phyloP scores from a whole-genome alignment of 2,329 filamentous ascomycete species.

The Coleophoma cylindrospora region DNA sequence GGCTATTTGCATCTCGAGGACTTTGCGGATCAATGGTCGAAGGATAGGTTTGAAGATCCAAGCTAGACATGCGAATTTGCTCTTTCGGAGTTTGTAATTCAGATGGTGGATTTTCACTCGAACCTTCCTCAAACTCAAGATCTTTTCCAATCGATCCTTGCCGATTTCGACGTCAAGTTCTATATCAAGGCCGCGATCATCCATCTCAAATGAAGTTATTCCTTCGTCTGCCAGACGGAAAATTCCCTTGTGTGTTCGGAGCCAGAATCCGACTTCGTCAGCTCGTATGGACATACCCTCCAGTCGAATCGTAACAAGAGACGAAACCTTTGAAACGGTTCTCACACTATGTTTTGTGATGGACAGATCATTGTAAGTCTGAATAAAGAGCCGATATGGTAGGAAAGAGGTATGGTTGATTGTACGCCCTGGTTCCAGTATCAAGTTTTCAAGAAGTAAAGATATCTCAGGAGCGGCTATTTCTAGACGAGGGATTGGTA shows the following conservation, averaged over 20 bases:
- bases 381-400: conserved; percentile 74
- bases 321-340: conserved; percentile 59
- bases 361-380: conserved; percentile 82
- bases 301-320: conserved; percentile 70
- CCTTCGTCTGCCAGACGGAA: conserved; percentile 76
- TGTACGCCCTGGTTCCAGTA: conserved; percentile 81
- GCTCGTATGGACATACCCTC: conserved; percentile 80
- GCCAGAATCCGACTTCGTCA: conserved; percentile 85
- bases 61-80: conserved; percentile 70
- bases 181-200: conserved; percentile 83
- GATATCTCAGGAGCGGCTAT: conserved; percentile 79
- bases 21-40: conserved; percentile 72
- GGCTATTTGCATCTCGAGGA: conserved; percentile 74
- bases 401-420: conserved; percentile 86
- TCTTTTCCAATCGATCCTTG: conserved; percentile 71
- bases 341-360: conserved; percentile 72
- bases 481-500: conserved; percentile 89
- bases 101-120: conserved; percentile 83
- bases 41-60: conserved; percentile 84
- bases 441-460: conserved; percentile 82
- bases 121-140: conserved; percentile 72
- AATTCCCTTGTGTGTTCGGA: conserved; percentile 72
- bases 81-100: conserved; percentile 69
- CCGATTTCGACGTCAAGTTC: conserved; percentile 80
- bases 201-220: conserved; percentile 79